Percentiles rank a stretch among this genome's conserved stretches.
Conservation (phyloP, 2,329 filamentous ascomycete genomes). For the Diaporthe sp. region DNA sequence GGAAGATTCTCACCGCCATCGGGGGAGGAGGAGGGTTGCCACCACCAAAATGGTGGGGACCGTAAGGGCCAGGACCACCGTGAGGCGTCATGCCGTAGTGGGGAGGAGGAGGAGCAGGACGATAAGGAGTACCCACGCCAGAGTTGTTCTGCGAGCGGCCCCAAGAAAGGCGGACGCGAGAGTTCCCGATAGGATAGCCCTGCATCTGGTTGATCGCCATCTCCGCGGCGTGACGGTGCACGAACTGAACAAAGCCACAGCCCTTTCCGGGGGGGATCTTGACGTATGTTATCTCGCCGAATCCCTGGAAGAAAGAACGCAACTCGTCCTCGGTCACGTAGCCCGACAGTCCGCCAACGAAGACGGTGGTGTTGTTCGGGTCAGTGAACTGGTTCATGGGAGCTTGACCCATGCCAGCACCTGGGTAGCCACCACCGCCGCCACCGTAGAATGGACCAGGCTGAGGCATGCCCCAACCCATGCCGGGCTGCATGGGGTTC, state of each 20-base stretch:
- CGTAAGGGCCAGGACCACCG: constrained; percentile 57
- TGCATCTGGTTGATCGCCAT: constrained; percentile 99
- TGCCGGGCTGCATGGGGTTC: constrained; percentile 56
- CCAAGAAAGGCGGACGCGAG: constrained; percentile 96
- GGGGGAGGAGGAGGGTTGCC: constrained; percentile 39
- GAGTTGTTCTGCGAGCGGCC: constrained; percentile 99
- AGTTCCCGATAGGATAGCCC: constrained; percentile 99
- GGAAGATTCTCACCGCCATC: constrained; percentile 38
- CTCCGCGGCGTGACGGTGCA: constrained; percentile 97
- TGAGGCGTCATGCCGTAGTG: constrained; percentile 62
- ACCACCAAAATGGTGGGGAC: constrained; percentile 61
- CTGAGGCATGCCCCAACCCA: constrained; percentile 54
- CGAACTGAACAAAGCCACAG: constrained; percentile 98
- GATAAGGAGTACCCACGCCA: constrained; percentile 95
- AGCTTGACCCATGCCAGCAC: constrained; percentile 51
- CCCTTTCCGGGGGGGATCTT: constrained; percentile 99
- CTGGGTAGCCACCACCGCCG: constrained; percentile 51
- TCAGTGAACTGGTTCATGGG: constrained; percentile 99
- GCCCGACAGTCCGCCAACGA: constrained; percentile 95
- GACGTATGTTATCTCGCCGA: constrained; percentile 99
- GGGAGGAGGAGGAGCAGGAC: constrained; percentile 81
- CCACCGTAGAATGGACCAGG: constrained; percentile 40
- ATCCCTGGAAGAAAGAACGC: constrained; percentile 99
- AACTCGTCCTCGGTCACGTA: constrained; percentile 99
- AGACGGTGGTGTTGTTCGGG: constrained; percentile 99